Percentiles rank a stretch among this genome's conserved stretches.
These are phyloP conservation scores for Coelastrella sp. DNA, from an alignment of 139 green algal species.

Conservation along the genomic window DNA sequence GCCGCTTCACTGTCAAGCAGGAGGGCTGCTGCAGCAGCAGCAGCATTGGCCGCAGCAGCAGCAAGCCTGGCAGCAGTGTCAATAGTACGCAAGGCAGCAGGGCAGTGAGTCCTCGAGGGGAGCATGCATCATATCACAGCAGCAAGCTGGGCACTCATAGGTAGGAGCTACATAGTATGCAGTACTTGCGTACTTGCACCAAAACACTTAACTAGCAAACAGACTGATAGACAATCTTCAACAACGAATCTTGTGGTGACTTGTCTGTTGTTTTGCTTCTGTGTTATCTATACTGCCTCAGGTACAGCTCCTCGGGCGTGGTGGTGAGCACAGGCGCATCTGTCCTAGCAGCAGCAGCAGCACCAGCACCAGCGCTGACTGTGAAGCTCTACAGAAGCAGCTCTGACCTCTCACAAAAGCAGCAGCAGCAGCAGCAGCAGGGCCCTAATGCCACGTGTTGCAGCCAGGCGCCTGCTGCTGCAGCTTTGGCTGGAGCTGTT, in stretches of 20 bases:
- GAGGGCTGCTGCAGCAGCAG: slow-evolving; percentile 24
- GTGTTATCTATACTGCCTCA: background rate
- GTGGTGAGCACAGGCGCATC: background rate
- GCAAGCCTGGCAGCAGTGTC: background rate
- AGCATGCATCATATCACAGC: background rate
- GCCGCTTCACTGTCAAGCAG: slow-evolving; percentile 24
- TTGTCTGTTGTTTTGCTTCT: background rate
- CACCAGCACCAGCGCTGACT: background rate
- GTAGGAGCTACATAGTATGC: background rate
- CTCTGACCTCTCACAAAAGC: background rate
- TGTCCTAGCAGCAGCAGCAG: slow-evolving; percentile 5
- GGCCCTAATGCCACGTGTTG: background rate
- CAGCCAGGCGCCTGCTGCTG: background rate
- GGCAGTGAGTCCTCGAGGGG: slow-evolving; percentile 1
- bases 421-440: background rate
- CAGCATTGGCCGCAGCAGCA: background rate
- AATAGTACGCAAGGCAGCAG: slow-evolving; percentile 9
- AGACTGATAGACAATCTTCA: too few relatives aligned
- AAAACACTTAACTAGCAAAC: too few relatives aligned
- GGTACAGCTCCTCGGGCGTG: background rate
- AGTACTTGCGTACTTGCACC: too few relatives aligned
- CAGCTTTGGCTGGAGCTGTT: background rate
- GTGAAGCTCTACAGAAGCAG: background rate
- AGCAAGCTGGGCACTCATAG: slow-evolving; percentile 14
- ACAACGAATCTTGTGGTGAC: too few relatives aligned